Percentiles rank a stretch among this genome's conserved stretches.
Conservation (phyloP, 257 asterid genomes). For the Solanum raphanifolium region DNA sequence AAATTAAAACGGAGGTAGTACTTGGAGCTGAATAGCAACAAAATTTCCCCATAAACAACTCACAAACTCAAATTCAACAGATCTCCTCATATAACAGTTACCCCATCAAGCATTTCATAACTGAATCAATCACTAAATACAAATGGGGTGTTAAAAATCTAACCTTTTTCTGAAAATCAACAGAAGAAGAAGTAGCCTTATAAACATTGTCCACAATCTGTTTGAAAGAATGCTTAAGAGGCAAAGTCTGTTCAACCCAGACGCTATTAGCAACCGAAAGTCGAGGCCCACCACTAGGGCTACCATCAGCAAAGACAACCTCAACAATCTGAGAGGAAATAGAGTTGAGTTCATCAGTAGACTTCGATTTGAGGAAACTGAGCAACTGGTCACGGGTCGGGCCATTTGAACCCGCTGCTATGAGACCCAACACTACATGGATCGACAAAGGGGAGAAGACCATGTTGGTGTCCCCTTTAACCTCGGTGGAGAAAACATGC, state of each 20-base stretch:
- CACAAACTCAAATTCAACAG: not conserved
- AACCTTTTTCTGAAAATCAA: constrained; percentile 32
- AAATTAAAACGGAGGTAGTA: too few species aligned
- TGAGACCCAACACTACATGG: constrained; percentile 23
- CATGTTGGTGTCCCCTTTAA: constrained; percentile 8
- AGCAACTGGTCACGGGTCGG: constrained; percentile 22
- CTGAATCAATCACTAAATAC: not conserved
- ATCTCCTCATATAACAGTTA: not conserved
- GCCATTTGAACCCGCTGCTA: constrained; percentile 26
- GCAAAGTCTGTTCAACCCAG: constrained; percentile 32
- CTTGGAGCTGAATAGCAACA: not conserved
- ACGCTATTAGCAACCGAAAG: constrained; percentile 25
- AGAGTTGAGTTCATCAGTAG: constrained; percentile 15
- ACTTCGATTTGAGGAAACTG: constrained; percentile 20
- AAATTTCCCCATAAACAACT: not conserved
- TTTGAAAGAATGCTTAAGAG: constrained; percentile 21
- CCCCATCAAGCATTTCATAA: not conserved
- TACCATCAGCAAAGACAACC: constrained; percentile 23
- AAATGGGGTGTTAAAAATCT: not conserved
- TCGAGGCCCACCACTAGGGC: constrained; percentile 26
- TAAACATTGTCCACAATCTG: constrained; percentile 15
- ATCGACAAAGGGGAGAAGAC: constrained; percentile 34
- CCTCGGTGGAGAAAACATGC: constrained; percentile 10
- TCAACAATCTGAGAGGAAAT: constrained; percentile 22
- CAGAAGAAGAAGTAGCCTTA: constrained; percentile 18